Evolutionary conservation across 352 stramenopile genomes (phyloP).

Genomic region (Phytophthora nicotianae): DNA sequence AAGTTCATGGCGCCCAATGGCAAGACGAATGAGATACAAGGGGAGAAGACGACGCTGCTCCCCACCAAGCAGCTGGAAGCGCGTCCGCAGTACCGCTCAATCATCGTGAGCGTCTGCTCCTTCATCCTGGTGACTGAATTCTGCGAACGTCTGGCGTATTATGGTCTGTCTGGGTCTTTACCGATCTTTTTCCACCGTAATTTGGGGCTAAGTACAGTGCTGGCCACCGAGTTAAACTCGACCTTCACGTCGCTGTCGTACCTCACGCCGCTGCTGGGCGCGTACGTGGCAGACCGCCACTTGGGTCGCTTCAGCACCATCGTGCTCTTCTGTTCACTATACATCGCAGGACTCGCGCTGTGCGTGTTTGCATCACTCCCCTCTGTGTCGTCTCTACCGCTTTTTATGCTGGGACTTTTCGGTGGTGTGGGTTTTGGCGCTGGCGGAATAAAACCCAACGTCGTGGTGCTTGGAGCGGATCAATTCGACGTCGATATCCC

Average conservation of each 20-base stretch:
- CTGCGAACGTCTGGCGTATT: conserved; percentile 84
- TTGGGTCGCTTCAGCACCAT: conserved; percentile 85
- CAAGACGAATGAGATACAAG: conserved; percentile 20
- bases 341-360: conserved; percentile 69
- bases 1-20: conserved; percentile 35
- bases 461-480: conserved; percentile 77
- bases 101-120: conserved; percentile 86
- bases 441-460: conserved; percentile 79
- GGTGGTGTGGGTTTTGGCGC: conserved; percentile 74
- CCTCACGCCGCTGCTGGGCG: conserved; percentile 80
- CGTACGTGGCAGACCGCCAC: conserved; percentile 81
- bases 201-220: conserved; percentile 73
- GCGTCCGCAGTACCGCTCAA: conserved; percentile 53
- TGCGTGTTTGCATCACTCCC: conserved; percentile 71
- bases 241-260: conserved; percentile 87
- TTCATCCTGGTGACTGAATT: conserved; percentile 91
- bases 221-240: conserved; percentile 89
- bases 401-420: conserved; percentile 88
- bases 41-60: conserved; percentile 30
- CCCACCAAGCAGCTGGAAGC: conserved; percentile 23
- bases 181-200: conserved; percentile 91
- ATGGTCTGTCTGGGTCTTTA: conserved; percentile 81
- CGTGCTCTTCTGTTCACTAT: conserved; percentile 74
- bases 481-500: conserved; percentile 83
- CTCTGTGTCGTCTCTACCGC: conserved; percentile 55